Evolutionary conservation across 305 asterid genomes (phyloP), one percentile per base, ranked within the genome.

Genomic region (Fraxinus floribunda): DNA sequence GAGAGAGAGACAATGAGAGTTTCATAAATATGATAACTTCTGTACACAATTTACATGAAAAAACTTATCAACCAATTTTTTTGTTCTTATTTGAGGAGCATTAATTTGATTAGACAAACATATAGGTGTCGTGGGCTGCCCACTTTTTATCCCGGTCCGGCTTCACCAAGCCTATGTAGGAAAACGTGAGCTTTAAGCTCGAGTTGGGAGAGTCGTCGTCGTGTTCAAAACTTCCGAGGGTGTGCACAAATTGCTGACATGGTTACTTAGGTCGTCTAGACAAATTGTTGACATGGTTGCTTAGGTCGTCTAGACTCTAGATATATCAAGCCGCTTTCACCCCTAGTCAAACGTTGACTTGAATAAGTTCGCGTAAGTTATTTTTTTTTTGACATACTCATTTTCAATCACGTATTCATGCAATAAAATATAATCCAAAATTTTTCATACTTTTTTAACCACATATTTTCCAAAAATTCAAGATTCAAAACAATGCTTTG

Each of bases 11-110:
- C 35, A 46, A 80, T 79, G 68, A 52, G 77, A 83, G 75, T 26
- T 38, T 76, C 76, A 80, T 78, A 66, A 20, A 15, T 29, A 75
- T 72, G 79, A 44, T 13, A 10, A 79, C 81, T 71, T 38, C 2
- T 80, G 76, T 82, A 80, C 82, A 80, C 79, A 78, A 60, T 46
- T 86, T 74, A 52, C 60, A 72, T 52, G 71, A 81, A 78, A 57
- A 72, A 30, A 39, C 49, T 41, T 72, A 39, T 78, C 79, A 84
- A 41, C 78, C 89, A 87, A 79, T 85, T 86, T 88, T 89, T 84
- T 35, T 84, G 87, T 85, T 30, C 79, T 84, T 77, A 84, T 77
- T 15, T 73, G 38, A 79, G 75, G 60, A 82, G n/a, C 24, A 29
- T 70, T 41, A 1, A 5, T 76, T 76, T 49, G 9, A 78, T 72